Evolutionary conservation across 148 eudicot genomes (phyloP).

Genomic region (Nepenthes mirabilis): DNA sequence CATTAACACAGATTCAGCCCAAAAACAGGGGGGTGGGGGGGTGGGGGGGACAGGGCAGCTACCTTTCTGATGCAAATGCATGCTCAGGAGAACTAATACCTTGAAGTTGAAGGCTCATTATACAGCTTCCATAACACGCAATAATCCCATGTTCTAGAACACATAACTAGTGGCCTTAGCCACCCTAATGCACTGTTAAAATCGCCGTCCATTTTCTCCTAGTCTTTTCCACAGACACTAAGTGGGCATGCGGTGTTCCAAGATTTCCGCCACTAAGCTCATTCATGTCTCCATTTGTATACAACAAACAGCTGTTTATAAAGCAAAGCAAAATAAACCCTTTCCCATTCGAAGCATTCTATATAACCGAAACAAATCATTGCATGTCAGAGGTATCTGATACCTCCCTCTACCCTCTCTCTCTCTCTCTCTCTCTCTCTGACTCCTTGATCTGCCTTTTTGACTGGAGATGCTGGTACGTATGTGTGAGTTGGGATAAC

Average conservation of each 20-base stretch:
- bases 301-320: background rate
- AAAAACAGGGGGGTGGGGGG: background rate
- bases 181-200: slow-evolving; percentile 35
- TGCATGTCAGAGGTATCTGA: slow-evolving; percentile 15
- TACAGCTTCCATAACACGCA: slow-evolving; percentile 70
- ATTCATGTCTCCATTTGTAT: background rate
- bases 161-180: slow-evolving; percentile 40
- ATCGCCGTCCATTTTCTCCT: slow-evolving; percentile 18
- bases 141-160: slow-evolving; percentile 56
- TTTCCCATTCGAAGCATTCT: background rate
- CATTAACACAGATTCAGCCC: background rate
- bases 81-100: slow-evolving; percentile 20
- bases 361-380: slow-evolving; percentile 8
- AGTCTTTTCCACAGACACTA: no score
- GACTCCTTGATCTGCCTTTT: no score
- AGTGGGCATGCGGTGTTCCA: no score
- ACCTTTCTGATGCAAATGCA: background rate
- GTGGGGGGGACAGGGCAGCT: no score
- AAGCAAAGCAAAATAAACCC: background rate
- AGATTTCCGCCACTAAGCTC: background rate
- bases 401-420: background rate
- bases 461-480: no score
- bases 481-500: no score
- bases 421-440: no score
- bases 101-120: slow-evolving; percentile 74